Base-by-base conservation (phyloP, 306 rosid genomes). In the Astragalus glycyphyllos region DNA sequence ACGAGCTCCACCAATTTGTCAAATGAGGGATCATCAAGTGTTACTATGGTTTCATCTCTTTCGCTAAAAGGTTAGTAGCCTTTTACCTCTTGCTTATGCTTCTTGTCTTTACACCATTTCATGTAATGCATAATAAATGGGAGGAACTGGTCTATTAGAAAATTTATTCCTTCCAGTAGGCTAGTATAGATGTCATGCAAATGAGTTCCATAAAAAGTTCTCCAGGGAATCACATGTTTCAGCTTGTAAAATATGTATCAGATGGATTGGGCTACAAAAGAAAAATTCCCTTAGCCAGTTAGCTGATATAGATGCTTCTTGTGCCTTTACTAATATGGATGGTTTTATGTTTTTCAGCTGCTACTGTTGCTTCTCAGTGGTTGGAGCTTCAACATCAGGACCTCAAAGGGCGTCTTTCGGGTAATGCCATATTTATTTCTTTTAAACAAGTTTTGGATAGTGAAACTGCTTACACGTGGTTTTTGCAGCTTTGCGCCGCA, bases 331-430 rank as follows among this genome's bases (percentile, higher is more conserved):
- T 84, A 42, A 84, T 67, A 58, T 42, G 5, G 15, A 12, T 47
- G 46, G 41, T 59, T 82, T 13, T 48, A 26, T 84, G 76, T 79
- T 79, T 80, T 81, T 58, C 96, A 94, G 99, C 99, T 82, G 99
- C 99, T 56, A 84, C 91, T 0, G 87, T 91, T 80, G 99, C 99
- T 79, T 95, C 97, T 59, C 96, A 86, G 50, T 91, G 99, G 99
- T 78, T 95, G 89, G 97, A 88, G 66, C 96, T 95, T 74, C 82
- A 88, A 60, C 85, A 79, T 61, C 97, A 86, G 80, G 99, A 95
- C 69, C 78, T 88, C 69, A 85, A 86, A 84, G 96, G 97, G 46
- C 97, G 99, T 55, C 97, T 95, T 80, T 76, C 84, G 5, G 92
- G 99, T 91, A 85, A 73, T 20, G 34, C 71, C 69, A 44, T 71